Conservation (phyloP, 2,329 filamentous ascomycete species). For the Pseudocercospora macadamiae region DNA sequence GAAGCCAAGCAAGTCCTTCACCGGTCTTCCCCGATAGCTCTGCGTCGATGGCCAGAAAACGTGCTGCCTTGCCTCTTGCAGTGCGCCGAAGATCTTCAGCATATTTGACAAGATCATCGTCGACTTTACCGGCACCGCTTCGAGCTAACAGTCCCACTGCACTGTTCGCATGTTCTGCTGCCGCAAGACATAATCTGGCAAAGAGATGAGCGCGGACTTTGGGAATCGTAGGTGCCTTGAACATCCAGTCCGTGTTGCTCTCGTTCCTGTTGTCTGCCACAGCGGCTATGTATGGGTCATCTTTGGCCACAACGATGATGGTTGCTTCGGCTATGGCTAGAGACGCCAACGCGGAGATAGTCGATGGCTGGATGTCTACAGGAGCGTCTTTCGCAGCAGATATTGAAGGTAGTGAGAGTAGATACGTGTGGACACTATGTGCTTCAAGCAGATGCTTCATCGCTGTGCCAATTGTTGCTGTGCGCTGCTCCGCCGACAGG, state of each 20-base stretch:
- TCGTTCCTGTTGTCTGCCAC: slow-evolving; percentile 81
- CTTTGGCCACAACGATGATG: slow-evolving; percentile 85
- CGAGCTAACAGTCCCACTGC: slow-evolving; percentile 59
- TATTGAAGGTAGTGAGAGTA: slow-evolving; percentile 54
- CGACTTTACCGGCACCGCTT: slow-evolving; percentile 56
- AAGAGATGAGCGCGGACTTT: slow-evolving; percentile 88
- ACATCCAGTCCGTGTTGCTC: slow-evolving; percentile 94
- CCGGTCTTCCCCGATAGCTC: slow-evolving; percentile 81
- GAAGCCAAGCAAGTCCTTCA: slow-evolving; percentile 83
- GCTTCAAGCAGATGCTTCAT: slow-evolving; percentile 79
- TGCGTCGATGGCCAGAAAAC: slow-evolving; percentile 88
- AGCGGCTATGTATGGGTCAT: slow-evolving; percentile 86
- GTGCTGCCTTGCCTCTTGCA: slow-evolving; percentile 79
- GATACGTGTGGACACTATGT: slow-evolving; percentile 74
- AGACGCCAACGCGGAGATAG: slow-evolving; percentile 52
- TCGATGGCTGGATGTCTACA: slow-evolving; percentile 48
- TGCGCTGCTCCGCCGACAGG: slow-evolving; percentile 67
- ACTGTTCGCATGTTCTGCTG: slow-evolving; percentile 81
- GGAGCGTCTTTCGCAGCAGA: slow-evolving; percentile 49
- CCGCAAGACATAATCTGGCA: slow-evolving; percentile 82
- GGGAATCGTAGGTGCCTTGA: slow-evolving; percentile 81
- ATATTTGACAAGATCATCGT: slow-evolving; percentile 71
- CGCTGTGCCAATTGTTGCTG: slow-evolving; percentile 69
- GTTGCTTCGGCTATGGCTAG: slow-evolving; percentile 86
- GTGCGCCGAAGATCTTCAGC: slow-evolving; percentile 74